Evolutionary conservation across 352 stramenopile genomes (phyloP), one percentile per base, ranked within the genome.

Genomic region (Globisporangium solare): DNA sequence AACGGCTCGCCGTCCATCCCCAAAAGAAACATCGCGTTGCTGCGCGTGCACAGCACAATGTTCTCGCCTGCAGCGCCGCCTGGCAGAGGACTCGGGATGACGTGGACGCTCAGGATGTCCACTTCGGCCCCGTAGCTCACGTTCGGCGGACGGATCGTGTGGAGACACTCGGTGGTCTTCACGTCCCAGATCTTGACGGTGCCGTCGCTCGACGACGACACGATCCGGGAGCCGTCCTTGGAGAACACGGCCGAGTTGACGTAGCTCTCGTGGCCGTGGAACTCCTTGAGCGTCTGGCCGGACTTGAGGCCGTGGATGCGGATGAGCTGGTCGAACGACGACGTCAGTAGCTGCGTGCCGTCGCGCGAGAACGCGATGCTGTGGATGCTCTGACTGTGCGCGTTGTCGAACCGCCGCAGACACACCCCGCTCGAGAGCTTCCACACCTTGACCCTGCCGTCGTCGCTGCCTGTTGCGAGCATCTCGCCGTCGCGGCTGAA

Each of bases 251-350:
- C 87, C 21, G 71, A 74, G 66, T 97, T 97, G 22, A 98, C 89
- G 60, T 96, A 98, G 37, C 91, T 96, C 15, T 86, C 71, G 61
- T 98, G 93, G 20, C 92, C 95, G 27, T 77, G 71, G 72, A 98
- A 98, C 56, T 98, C 92, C 70, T 98, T 97, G n/a, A 98, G 62
- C 22, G 88, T 93, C 57, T 92, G 79, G 0, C 87, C 89, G 0
- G 88, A 96, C 37, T 97, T 89, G 47, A 98, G 78, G 6, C 93
- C 93, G 64, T 97, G 96, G 62, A 98, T 90, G n/a, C 92, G 89
- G 52, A 92, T 75, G 15, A 89, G 82, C 49, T 93, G 84, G 67
- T 97, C 90, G 47, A 95, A 89, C 51, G 88, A 91, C 21, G 76
- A 88, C 4, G 90, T 95, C 11, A 98, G 67, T 41, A 98, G 54